Evolutionary conservation across 257 asterid species (phyloP).

Genomic region (Misopates orontium): DNA sequence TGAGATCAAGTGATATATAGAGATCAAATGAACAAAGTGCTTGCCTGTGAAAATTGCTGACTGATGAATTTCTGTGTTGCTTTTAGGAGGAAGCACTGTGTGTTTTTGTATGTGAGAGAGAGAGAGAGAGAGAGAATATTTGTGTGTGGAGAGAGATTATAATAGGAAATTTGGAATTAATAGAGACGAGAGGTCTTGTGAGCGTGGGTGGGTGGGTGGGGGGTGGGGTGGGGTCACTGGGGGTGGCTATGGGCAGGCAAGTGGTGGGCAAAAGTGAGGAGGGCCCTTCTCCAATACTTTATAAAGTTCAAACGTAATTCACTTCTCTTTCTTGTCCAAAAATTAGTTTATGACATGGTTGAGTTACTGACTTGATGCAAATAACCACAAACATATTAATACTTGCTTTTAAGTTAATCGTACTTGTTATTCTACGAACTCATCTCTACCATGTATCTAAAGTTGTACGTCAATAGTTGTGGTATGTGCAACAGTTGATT

Average conservation of each 20-base stretch:
- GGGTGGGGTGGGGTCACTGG: background rate
- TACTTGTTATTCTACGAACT: no score
- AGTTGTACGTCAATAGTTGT: no score
- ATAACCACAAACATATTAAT: no score
- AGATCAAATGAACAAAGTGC: background rate
- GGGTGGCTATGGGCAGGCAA: background rate
- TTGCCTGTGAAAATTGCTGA: conserved; percentile 16
- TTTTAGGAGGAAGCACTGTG: conserved; percentile 15
- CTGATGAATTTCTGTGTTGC: conserved; percentile 3
- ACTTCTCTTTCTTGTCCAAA: no score
- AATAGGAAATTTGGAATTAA: conserved; percentile 46
- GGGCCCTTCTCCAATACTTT: conserved; percentile 27
- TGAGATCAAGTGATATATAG: background rate
- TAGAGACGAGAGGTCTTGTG: conserved; percentile 21
- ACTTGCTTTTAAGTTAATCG: no score
- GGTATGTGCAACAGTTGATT: no score
- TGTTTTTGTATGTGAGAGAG: background rate
- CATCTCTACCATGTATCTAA: no score
- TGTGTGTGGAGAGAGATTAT: conserved; percentile 25
- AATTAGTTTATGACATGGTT: no score
- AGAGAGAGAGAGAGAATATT: conserved; percentile 24
- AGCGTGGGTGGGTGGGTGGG: background rate
- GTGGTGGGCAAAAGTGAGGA: conserved; percentile 14
- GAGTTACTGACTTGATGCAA: no score
- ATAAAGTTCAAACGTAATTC: no score